These are phyloP conservation scores for Zychaea mexicana DNA, from an alignment of 371 early-diverging fungal species.

Conservation along the genomic window DNA sequence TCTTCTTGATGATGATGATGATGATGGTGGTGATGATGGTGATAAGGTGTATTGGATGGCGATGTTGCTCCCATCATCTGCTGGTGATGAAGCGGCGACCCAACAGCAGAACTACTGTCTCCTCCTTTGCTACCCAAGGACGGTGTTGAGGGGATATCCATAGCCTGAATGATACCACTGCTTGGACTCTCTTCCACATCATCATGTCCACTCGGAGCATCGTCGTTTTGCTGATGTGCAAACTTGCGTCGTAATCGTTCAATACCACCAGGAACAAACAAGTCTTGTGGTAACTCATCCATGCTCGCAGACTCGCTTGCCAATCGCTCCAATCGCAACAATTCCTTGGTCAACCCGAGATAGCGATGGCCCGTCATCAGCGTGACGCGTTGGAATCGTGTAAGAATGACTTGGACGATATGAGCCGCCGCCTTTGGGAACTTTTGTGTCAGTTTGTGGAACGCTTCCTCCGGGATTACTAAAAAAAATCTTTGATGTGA, in stretches of 20 bases:
- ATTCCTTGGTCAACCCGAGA: conserved; percentile 87
- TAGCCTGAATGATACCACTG: conserved; percentile 39
- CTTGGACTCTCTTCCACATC: conserved; percentile 13
- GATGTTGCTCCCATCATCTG: conserved; percentile 2
- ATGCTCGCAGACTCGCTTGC: conserved; percentile 73
- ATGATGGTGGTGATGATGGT: conserved; percentile 19
- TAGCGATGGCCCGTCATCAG: conserved; percentile 91
- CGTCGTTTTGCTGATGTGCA: conserved; percentile 23
- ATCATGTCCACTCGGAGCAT: neutral
- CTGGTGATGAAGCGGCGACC: conserved; percentile 2
- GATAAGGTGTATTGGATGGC: no score
- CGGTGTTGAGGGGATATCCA: conserved; percentile 39
- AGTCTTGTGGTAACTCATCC: conserved; percentile 50
- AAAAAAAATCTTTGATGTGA: neutral
- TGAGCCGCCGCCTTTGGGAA: conserved; percentile 95
- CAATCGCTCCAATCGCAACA: conserved; percentile 78
- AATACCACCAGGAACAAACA: conserved; percentile 69
- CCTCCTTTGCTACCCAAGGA: conserved; percentile 13
- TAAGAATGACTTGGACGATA: conserved; percentile 94
- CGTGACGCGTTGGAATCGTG: conserved; percentile 95
- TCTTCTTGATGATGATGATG: conserved; percentile 25
- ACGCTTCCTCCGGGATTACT: conserved; percentile 94
- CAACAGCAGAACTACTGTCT: neutral
- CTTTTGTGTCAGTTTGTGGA: conserved; percentile 83
- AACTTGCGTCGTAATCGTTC: conserved; percentile 70